Evolutionary conservation across 169 alveolate genomes (phyloP), one percentile per base, ranked within the genome.

Genomic region (Plasmodium coatneyi): DNA sequence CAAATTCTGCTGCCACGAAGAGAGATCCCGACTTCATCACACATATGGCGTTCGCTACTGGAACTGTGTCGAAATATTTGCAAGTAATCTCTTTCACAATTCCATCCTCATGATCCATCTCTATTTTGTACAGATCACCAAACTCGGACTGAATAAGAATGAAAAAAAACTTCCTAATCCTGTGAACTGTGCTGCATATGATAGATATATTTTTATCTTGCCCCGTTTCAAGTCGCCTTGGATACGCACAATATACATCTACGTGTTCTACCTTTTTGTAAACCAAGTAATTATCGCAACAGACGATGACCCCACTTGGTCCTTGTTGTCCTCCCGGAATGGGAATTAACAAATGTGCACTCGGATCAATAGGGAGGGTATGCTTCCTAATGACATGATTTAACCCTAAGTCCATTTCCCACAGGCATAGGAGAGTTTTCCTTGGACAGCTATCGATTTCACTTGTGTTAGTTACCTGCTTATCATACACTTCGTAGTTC

Each of bases 351-450:
- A 96, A 83, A 97, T 98, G 99, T 43, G 99, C 99, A 46, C 98
- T 92, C 25, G 96, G 39, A 54, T 96, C 97, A 32, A 95, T 87
- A 1, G 97, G 97, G 28, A 97, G 94, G 9, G 98, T 97, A 74
- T 96, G 90, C 95, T 98, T 98, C 94, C 99, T 97, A n/a, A 98
- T 97, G 52, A 99, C 99, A 93, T 99, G 99, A 97, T 99, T 99
- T 87, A 99, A 96, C 6, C 99, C 99, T 56, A 99, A 96, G 96
- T 99, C 99, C 99, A 99, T 98, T 97, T 99, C 99, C 98, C 99
- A 99, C 83, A 98, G 96, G 14, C 98, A 96, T 41, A 99, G 95
- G 12, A 96, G 96, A 91, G 99, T 99, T 92, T 97, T 95, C 19
- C 71, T 66, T 49, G 36, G 25, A 80, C 41, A 43, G 28, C 83